Percentiles rank a stretch among this genome's conserved stretches.
Evolutionary conservation across 2,329 filamentous ascomycete species (phyloP).

Genomic region (Sordariomycetes sp.): DNA sequence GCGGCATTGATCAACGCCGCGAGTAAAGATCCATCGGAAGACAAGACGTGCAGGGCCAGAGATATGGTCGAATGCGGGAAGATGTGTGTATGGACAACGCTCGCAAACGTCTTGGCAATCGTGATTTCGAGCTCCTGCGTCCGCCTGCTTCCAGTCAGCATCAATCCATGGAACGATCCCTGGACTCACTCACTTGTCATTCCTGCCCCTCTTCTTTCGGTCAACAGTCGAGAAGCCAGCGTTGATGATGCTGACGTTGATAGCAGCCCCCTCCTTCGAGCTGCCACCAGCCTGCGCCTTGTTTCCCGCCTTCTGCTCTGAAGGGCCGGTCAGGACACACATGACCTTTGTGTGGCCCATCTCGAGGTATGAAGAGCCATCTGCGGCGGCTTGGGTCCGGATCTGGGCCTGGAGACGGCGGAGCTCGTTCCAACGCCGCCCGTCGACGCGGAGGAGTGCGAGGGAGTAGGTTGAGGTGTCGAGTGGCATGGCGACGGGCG

Average conservation of each 20-base stretch:
- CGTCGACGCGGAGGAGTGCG: slow-evolving; percentile 73
- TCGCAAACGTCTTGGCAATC: slow-evolving; percentile 66
- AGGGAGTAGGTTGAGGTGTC: slow-evolving; percentile 89
- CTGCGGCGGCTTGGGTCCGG: slow-evolving; percentile 82
- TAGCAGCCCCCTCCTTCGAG: slow-evolving; percentile 40
- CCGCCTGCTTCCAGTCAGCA: too few species aligned
- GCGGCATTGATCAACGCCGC: slow-evolving; percentile 86
- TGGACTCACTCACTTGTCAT: slow-evolving; percentile 71
- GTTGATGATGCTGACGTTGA: slow-evolving; percentile 74
- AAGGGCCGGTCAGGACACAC: slow-evolving; percentile 81
- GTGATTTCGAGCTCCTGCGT: slow-evolving; percentile 74
- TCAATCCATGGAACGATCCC: too few species aligned
- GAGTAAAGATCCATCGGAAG: slow-evolving; percentile 82
- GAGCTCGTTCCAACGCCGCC: slow-evolving; percentile 93
- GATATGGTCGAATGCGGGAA: slow-evolving; percentile 83
- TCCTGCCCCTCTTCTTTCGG: slow-evolving; percentile 63
- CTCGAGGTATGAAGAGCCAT: slow-evolving; percentile 87
- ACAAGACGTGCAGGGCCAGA: slow-evolving; percentile 78
- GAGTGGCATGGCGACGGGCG: slow-evolving; percentile 67
- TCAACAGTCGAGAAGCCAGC: slow-evolving; percentile 86
- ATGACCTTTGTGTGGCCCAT: slow-evolving; percentile 98
- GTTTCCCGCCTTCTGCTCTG: slow-evolving; percentile 45
- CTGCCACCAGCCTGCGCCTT: slow-evolving; percentile 9
- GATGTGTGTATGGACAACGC: slow-evolving; percentile 73
- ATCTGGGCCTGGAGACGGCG: slow-evolving; percentile 83